Evolutionary conservation across 2,329 filamentous ascomycete species (phyloP).

Genomic region (Arthrobotrys sinensis): DNA sequence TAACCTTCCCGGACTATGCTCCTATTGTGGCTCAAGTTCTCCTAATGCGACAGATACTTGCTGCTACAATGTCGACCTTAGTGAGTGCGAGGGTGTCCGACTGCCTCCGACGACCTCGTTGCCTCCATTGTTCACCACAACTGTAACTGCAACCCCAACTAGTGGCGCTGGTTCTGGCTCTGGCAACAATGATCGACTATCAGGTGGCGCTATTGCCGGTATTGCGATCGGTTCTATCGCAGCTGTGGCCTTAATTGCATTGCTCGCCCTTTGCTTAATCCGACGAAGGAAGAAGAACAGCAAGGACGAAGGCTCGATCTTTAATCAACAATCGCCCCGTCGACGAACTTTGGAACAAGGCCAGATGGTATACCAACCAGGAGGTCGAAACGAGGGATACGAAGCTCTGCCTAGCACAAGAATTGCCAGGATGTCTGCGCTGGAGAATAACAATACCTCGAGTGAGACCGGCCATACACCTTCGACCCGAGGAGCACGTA

Average conservation of each 20-base stretch:
- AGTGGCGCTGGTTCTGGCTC: constrained; percentile 62
- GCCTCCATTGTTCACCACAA: constrained; percentile 74
- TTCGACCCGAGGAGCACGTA: constrained; percentile 70
- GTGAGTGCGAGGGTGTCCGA: constrained; percentile 80
- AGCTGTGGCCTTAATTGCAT: constrained; percentile 79
- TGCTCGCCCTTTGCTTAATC: constrained; percentile 77
- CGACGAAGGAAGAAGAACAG: constrained; percentile 69
- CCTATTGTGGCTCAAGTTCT: constrained; percentile 86
- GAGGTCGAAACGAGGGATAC: constrained; percentile 71
- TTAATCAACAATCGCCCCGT: constrained; percentile 88
- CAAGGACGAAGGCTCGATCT: constrained; percentile 76
- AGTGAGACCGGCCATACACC: constrained; percentile 54
- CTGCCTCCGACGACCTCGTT: constrained; percentile 82
- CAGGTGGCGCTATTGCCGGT: constrained; percentile 90
- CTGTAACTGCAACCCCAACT: constrained; percentile 70
- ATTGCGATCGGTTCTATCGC: constrained; percentile 86
- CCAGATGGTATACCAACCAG: constrained; percentile 64
- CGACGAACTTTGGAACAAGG: constrained; percentile 68
- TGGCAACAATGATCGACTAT: constrained; percentile 72
- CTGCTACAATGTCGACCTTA: constrained; percentile 85
- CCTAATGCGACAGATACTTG: constrained; percentile 95
- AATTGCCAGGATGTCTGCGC: constrained; percentile 94
- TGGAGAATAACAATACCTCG: constrained; percentile 77
- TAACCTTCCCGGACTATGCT: constrained; percentile 82
- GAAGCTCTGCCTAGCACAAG: constrained; percentile 87